Evolutionary conservation across 192 early-diverging fungal genomes (phyloP), one percentile per base, ranked within the genome.

Genomic region (Coemansia sp.): DNA sequence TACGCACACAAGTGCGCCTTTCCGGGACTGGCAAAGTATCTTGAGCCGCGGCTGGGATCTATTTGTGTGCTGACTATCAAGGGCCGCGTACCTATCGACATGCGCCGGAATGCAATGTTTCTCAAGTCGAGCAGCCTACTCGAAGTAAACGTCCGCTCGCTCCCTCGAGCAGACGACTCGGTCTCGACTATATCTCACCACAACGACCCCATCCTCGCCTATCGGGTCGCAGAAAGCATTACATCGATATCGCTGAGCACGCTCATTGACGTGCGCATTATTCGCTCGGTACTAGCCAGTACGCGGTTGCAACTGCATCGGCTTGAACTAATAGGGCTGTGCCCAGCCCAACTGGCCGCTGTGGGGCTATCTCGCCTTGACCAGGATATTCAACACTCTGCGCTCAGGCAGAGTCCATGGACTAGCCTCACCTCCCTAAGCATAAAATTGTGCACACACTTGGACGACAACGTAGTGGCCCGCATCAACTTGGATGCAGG

Each of bases 1-100:
- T 82, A 82, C 26, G 57, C 62, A 45, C 74, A 82, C 70, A 76
- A 76, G 55, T 82, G 79, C 56, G 79, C 74, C 35, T 82, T 82
- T 24, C 79, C 79, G 1, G 79, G 73, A 0, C 53, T 82, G 21
- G 70, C 79, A 14, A 51, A 63, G 24, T 82, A 82, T 18, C 16
- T 82, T 50, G 67, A 76, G 67, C 70, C 79, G 5, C 70, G 79
- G 20, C 33, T 82, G 36, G 66, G 70, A 33, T 34, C 42, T 7
- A 55, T 82, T 26, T 55, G 67, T 31, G 60, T 60, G 3, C 59
- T 82, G 18, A 68, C 69, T 2, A 58, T 82, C 23, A 39, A 60
- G 3, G 79, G 79, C 7, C 63, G 74, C 1, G 67, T 82, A 40
- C 79, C 79, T 3, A 67, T 76, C n/a, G 79, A 82, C 36, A 82